phyloP scores from a whole-genome alignment of 2,329 filamentous ascomycete genomes.

The Helicocarpus griseus region DNA sequence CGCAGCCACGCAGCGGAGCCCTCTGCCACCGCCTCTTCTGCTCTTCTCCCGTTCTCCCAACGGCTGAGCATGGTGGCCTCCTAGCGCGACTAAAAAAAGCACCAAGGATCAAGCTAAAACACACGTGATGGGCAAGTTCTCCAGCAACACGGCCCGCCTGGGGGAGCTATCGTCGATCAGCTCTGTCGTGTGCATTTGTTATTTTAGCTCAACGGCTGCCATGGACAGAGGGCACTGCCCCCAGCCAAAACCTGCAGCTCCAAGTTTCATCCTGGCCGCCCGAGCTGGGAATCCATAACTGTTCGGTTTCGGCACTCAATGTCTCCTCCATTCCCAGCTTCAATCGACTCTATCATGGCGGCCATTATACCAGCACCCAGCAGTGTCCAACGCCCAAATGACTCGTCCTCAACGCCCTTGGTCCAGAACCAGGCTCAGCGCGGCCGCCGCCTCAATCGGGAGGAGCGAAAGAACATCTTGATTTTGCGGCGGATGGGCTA shows the following conservation, averaged over 20 bases:
- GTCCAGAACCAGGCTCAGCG: neutral
- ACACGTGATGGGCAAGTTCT: neutral
- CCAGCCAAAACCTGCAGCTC: neutral
- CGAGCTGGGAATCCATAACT: neutral
- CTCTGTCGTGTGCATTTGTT: neutral
- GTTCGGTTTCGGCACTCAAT: neutral
- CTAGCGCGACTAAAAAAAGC: neutral
- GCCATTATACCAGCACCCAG: neutral
- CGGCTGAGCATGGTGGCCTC: too few relatives aligned
- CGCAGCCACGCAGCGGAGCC: neutral
- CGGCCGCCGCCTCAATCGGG: slow-evolving; percentile 1
- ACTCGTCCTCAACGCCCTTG: neutral
- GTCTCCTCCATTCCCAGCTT: neutral
- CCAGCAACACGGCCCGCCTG: neutral
- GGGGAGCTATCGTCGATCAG: slow-evolving; percentile 1
- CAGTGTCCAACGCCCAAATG: neutral
- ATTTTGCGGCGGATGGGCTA: neutral
- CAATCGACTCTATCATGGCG: neutral
- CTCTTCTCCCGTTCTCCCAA: neutral
- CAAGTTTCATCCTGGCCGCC: neutral
- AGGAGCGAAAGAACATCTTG: slow-evolving; percentile 1
- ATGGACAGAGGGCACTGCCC: neutral
- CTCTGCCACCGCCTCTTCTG: neutral
- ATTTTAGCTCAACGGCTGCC: neutral
- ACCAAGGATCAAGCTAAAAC: neutral